These are phyloP conservation scores for Mikania micrantha DNA, from an alignment of 129 eudicot species.

Conservation along the genomic window DNA sequence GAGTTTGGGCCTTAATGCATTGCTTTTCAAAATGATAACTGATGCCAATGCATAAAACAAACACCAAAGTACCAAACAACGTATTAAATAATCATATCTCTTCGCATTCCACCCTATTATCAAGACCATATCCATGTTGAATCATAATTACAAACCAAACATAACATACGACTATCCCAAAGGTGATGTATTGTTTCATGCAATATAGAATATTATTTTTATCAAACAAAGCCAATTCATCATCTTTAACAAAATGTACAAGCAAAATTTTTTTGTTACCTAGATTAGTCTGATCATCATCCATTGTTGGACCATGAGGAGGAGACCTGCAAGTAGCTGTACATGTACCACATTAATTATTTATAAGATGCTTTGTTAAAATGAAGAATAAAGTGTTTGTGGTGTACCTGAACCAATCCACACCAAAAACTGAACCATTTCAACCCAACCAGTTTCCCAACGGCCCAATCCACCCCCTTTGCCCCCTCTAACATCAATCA, in stretches of 20 bases:
- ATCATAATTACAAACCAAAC: not conserved
- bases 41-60: not conserved
- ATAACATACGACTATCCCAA: not conserved
- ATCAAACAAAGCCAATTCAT: not conserved
- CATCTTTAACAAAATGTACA: not conserved
- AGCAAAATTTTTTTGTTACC: conserved; percentile 27
- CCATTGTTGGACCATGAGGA: conserved; percentile 29
- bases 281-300: conserved; percentile 26
- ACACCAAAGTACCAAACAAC: not conserved
- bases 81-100: not conserved
- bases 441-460: not conserved
- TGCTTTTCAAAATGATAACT: not conserved
- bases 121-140: not conserved
- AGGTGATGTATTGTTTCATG: not conserved
- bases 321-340: conserved; percentile 47
- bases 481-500: not conserved
- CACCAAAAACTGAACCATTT: not conserved
- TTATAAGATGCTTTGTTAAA: not conserved
- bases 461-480: not conserved
- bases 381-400: not conserved
- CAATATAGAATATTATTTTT: not conserved
- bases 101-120: not conserved
- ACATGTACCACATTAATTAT: not conserved
- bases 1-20: not conserved
- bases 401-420: not conserved